Percentiles rank a stretch among this genome's conserved stretches.
phyloP scores from a whole-genome alignment of 2,329 filamentous ascomycete species.

The Fusarium clavum region DNA sequence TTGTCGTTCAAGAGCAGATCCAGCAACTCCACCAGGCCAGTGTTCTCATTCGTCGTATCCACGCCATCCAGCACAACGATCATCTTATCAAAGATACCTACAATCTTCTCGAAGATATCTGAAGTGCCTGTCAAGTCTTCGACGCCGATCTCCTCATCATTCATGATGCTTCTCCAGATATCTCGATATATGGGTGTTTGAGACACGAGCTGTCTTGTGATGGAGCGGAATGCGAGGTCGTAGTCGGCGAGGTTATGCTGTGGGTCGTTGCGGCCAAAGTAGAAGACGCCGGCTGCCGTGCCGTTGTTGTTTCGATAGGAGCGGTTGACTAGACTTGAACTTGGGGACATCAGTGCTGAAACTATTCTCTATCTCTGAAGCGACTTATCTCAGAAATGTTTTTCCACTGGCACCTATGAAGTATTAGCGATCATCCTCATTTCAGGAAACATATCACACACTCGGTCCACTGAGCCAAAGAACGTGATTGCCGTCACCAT shows the following conservation, averaged over 20 bases:
- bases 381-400: not conserved
- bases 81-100: no score
- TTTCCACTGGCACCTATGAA: conserved; percentile 3
- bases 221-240: not conserved
- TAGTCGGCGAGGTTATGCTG: not conserved
- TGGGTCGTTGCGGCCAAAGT: not conserved
- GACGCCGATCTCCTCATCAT: rapidly evolving
- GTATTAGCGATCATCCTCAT: not conserved
- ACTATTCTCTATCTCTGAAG: no score
- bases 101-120: not conserved
- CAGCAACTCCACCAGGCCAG: not conserved
- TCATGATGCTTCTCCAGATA: rapidly evolving
- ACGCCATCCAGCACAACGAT: not conserved
- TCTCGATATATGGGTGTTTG: no score
- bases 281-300: not conserved
- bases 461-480: conserved; percentile 17
- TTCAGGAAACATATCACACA: not conserved
- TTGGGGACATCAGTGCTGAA: no score
- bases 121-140: not conserved
- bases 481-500: rapidly evolving
- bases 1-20: rapidly evolving
- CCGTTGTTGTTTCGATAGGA: no score
- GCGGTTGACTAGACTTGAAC: no score
- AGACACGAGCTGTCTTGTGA: not conserved
- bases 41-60: not conserved